Evolutionary conservation across 2,329 filamentous ascomycete genomes (phyloP), one percentile per base, ranked within the genome.

Genomic region (Paraphoma sp.): DNA sequence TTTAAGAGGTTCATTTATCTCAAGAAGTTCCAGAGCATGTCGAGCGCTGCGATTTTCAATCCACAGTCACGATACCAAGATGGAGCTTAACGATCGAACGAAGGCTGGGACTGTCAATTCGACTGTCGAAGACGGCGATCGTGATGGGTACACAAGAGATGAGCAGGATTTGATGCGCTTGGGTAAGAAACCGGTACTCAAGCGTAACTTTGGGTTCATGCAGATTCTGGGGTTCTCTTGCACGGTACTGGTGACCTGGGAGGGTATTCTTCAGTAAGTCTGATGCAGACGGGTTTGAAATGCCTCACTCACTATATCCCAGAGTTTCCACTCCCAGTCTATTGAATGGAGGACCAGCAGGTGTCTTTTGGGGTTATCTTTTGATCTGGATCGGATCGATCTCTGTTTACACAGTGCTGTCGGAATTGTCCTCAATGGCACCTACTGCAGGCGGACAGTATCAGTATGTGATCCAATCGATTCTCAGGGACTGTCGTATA

Each of bases 381-480:
- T 48, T 68, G 5, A 64, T 65, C 9, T 75, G 71, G 68, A 2
- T 65, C 4, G 71, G 72, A n/a, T 70, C 68, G 0, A 59, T 69
- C 29, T 71, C 71, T 6, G 60, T 64, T 5, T 69, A 69, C 36
- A 58, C 66, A 29, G 68, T 70, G 4, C 59, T 72, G 8, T 67
- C 65, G 14, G 71, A 75, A 46, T 65, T 77, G 51, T 73, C 69
- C 0, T 76, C 74, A 2, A 73, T 77, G 72, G 67, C 65, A 6
- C 74, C 70, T 6, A 72, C 68, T 2, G 70, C 70, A 6, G 74
- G 74, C 7, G 76, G 74, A 6, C 69, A 75, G 57, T 76, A 75
- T 48, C 70, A 63, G 12, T 12, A 23, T 18, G 23, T 18, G 16
- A 45, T 18, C 16, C 3, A 10, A 12, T 28, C 9, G 28, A 17